Evolutionary conservation across 1,284 basidiomycete genomes (phyloP).

Genomic region (Naganishia sp.): DNA sequence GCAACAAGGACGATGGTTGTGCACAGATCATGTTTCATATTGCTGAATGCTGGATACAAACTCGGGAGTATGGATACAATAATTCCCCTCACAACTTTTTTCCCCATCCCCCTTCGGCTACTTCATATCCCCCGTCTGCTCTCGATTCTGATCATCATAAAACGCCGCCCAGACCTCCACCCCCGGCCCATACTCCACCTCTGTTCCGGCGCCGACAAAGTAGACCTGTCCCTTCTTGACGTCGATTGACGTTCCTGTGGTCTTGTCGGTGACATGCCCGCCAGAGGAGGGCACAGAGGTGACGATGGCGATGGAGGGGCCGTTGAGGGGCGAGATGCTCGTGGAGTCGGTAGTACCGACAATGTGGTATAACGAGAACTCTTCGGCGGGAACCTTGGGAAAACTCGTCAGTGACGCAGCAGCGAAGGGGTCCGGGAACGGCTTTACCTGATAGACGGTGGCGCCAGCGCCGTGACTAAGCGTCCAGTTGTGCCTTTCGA

Average conservation of each 20-base stretch:
- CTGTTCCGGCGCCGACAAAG: constrained; percentile 41
- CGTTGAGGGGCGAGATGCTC: constrained; percentile 37
- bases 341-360: constrained; percentile 33
- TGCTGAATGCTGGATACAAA: too few relatives aligned
- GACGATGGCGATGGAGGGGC: constrained; percentile 41
- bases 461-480: constrained; percentile 26
- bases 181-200: constrained; percentile 30
- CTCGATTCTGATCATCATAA: constrained; percentile 39
- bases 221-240: constrained; percentile 38
- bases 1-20: not conserved
- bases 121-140: constrained; percentile 32
- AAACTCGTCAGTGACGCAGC: constrained; percentile 33
- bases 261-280: constrained; percentile 29
- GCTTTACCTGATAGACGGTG: constrained; percentile 28
- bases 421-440: constrained; percentile 16
- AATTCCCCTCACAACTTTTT: too few relatives aligned
- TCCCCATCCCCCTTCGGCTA: not conserved
- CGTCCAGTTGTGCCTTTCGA: constrained; percentile 19
- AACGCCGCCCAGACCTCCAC: constrained; percentile 45
- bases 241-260: constrained; percentile 12
- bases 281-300: constrained; percentile 16
- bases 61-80: constrained; percentile 2
- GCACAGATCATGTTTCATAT: not conserved
- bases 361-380: constrained; percentile 42
- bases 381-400: constrained; percentile 42